Evolutionary conservation across 345 rosid genomes (phyloP), one percentile per base, ranked within the genome.

Genomic region (Lepidium aucheri): DNA sequence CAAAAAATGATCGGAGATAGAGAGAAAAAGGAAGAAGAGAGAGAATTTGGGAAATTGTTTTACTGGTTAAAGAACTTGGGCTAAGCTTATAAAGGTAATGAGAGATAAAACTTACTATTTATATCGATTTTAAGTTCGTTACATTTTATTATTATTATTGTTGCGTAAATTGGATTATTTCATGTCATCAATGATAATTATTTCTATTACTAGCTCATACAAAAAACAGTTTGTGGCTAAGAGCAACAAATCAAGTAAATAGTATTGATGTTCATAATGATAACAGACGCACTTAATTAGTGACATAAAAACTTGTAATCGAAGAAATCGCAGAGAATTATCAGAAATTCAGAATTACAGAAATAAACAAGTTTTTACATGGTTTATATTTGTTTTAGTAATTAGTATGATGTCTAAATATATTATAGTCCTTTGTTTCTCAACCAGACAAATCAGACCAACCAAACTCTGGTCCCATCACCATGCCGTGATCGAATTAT

Each of bases 391-490:
- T 51, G 16, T 65, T 70, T 43, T 17, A 8, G 12, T 9, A 45
- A 55, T 14, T 40, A 11, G 52, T 10, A 1, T 54, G 6, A 36
- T 55, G 18, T 18, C 14, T 40, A 53, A 62, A 53, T 36, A 38
- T 26, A 26, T 26, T 41, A 44, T 35, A 7, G 1, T 20, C 57
- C 38, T 72, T 63, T 72, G 30, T 15, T 39, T 71, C 65, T 63
- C 45, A 55, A 30, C 70, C 70, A 72, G 30, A 56, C 76, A 24
- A 39, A 64, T 55, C 64, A 64, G 65, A 72, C 65, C 70, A 72
- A 56, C 66, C 65, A 64, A 72, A 72, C 53, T 14, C 53, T 64
- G 60, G 45, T 30, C 70, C 75, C 56, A 45, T 63, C 67, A 17
- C 18, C 58, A 70, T 38, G 63, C 69, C 63, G 2, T 53, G 35